A percentile compares a stretch with the other conserved stretches of the same genome.
phyloP scores from a whole-genome alignment of 2,329 filamentous ascomycete genomes.

The Coniochaeta sp. region DNA sequence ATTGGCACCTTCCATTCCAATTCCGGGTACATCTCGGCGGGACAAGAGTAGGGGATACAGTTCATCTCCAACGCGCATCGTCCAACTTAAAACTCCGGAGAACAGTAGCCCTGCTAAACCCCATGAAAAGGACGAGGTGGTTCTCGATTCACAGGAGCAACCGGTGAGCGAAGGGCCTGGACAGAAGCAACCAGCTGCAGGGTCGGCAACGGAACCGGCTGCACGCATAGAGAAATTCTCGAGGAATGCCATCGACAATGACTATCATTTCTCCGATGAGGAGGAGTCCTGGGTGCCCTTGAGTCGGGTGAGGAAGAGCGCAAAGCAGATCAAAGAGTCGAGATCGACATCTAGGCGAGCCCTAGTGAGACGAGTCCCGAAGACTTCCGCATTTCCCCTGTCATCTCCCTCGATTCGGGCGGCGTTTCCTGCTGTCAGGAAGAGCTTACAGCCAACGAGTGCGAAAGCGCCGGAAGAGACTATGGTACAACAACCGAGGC shows the following conservation, averaged over 20 bases:
- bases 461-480: background rate
- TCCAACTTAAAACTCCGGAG: background rate
- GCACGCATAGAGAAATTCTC: background rate
- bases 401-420: background rate
- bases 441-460: background rate
- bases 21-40: background rate
- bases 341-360: background rate
- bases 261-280: slow-evolving; percentile 8
- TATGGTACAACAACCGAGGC: background rate
- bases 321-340: background rate
- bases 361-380: background rate
- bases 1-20: background rate
- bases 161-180: background rate
- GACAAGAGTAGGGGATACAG: background rate
- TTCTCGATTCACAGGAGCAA: background rate
- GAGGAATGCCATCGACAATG: slow-evolving; percentile 14
- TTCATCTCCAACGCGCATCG: background rate
- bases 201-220: slow-evolving; percentile 1
- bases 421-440: background rate
- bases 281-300: background rate
- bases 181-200: background rate
- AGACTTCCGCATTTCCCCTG: background rate
- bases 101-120: background rate
- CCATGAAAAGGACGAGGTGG: background rate
- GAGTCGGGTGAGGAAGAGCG: background rate